phyloP scores from a whole-genome alignment of 768 basidiomycete genomes.

The Psilocybe subaeruginosa region DNA sequence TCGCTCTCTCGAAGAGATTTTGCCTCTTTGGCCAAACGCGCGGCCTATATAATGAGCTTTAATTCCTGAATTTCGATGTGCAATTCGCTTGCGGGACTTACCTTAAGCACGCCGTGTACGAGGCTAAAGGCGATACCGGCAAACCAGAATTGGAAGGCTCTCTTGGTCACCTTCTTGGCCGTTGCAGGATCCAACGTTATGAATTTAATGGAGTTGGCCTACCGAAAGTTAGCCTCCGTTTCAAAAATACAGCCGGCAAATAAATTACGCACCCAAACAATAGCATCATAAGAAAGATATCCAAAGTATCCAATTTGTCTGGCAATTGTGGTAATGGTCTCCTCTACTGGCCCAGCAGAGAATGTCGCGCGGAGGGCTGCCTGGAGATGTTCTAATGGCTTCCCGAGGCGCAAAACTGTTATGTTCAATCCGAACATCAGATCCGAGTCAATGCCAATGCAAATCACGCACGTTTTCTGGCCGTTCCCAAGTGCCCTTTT shows the following conservation, averaged over 20 bases:
- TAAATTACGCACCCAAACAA: constrained; percentile 74
- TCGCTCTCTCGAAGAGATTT: constrained; percentile 50
- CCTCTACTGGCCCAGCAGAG: constrained; percentile 54
- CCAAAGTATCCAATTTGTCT: constrained; percentile 89
- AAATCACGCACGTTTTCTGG: constrained; percentile 73
- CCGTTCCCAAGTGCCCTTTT: constrained; percentile 82
- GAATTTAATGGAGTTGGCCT: constrained; percentile 74
- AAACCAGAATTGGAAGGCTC: constrained; percentile 86
- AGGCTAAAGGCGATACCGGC: constrained; percentile 85
- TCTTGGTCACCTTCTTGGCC: constrained; percentile 59
- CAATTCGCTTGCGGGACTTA: constrained; percentile 19
- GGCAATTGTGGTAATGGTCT: constrained; percentile 78
- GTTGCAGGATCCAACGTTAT: constrained; percentile 62
- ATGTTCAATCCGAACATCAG: not conserved
- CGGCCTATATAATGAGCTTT: constrained; percentile 42
- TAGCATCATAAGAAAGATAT: constrained; percentile 80
- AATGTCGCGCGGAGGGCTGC: constrained; percentile 77
- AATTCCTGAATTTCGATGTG: not conserved
- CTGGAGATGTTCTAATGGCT: constrained; percentile 93
- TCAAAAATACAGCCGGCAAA: not conserved
- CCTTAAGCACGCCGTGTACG: constrained; percentile 70
- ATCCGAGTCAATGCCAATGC: not conserved
- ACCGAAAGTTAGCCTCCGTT: constrained; percentile 1
- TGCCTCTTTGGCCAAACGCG: constrained; percentile 62
- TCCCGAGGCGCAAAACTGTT: constrained; percentile 89